Evolutionary conservation across 78 protist genomes (phyloP).

Genomic region (Guillardia theta): DNA sequence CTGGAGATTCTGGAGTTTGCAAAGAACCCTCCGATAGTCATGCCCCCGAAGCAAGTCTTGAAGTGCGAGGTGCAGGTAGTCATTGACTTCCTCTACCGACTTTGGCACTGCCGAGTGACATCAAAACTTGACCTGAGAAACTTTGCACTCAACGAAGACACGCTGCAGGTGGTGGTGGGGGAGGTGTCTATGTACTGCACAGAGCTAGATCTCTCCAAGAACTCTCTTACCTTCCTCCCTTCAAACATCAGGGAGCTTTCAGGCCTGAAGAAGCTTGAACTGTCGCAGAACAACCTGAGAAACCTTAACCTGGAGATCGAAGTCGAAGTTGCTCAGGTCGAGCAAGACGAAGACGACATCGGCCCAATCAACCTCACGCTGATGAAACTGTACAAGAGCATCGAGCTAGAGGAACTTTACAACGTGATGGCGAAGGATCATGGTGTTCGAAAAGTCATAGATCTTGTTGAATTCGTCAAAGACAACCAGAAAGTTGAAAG

Average conservation of each 20-base stretch:
- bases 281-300: neutral
- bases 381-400: neutral
- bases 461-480: neutral
- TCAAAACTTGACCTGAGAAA: neutral
- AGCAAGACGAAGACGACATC: neutral
- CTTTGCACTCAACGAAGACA: neutral
- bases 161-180: neutral
- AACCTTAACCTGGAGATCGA: neutral
- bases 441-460: neutral
- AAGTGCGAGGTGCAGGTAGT: neutral
- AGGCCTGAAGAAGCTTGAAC: neutral
- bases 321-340: neutral
- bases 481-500: neutral
- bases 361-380: neutral
- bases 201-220: neutral
- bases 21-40: neutral
- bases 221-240: neutral
- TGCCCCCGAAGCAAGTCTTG: conserved; percentile 7
- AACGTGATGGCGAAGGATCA: neutral
- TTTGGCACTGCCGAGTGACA: neutral
- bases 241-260: neutral
- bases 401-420: neutral
- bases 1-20: neutral
- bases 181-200: neutral
- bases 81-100: neutral